A percentile compares a stretch with the other conserved stretches of the same genome.
Conservation (phyloP, 768 basidiomycete species). For the Kwoniella botswanensis region DNA sequence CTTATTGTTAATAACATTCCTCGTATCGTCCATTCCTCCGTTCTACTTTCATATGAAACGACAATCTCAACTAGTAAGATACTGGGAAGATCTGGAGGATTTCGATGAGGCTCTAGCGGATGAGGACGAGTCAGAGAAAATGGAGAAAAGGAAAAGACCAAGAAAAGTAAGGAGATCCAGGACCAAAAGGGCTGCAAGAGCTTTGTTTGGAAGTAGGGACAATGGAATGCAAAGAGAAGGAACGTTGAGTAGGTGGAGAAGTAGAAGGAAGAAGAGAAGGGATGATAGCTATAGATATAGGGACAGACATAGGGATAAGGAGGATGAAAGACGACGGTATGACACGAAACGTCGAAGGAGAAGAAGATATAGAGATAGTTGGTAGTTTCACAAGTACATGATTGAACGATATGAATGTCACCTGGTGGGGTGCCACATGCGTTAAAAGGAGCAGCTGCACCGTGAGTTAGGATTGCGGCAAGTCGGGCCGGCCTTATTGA, state of each 20-base stretch:
- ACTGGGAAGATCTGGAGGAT: conserved; percentile 25
- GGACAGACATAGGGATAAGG: neutral
- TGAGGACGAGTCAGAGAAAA: neutral
- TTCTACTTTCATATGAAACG: conserved; percentile 27
- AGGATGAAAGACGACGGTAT: neutral
- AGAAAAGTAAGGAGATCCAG: conserved; percentile 1
- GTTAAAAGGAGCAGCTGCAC: neutral
- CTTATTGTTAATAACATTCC: conserved; percentile 19
- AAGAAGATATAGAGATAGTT: neutral
- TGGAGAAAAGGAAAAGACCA: neutral
- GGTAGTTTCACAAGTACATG: neutral
- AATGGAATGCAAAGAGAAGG: neutral
- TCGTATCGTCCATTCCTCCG: conserved; percentile 27
- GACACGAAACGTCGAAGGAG: conserved; percentile 1
- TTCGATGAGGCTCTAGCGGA: conserved; percentile 8
- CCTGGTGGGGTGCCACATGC: neutral
- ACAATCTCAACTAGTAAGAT: conserved; percentile 20
- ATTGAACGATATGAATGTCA: neutral
- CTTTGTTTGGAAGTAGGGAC: conserved; percentile 1
- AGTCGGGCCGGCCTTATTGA: neutral
- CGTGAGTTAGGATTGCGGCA: neutral
- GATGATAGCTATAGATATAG: neutral
- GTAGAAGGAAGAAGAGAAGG: conserved; percentile 8
- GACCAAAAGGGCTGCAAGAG: conserved; percentile 1
- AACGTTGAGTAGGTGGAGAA: neutral